These are phyloP conservation scores for Daldinia concentrica DNA, from an alignment of 495 filamentous ascomycete genomes.

Conservation along the genomic window DNA sequence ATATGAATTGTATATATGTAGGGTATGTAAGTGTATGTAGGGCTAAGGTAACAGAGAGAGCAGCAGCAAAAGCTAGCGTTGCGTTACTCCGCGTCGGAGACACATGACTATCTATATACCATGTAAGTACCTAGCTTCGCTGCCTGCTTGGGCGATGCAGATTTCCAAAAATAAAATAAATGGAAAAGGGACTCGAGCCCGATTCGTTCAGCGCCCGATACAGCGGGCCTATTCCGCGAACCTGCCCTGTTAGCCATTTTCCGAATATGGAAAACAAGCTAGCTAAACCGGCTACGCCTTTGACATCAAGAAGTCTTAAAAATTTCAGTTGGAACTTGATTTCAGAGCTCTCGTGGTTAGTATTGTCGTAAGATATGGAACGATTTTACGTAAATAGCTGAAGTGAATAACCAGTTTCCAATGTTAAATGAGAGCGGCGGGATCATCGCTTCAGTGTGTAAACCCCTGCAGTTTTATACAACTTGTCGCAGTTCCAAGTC, in stretches of 20 bases:
- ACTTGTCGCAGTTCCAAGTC: background rate
- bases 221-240: background rate
- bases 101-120: background rate
- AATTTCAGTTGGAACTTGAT: background rate
- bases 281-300: background rate
- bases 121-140: background rate
- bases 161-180: slow-evolving; percentile 4
- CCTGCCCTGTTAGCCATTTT: background rate
- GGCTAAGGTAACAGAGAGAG: slow-evolving; percentile 1
- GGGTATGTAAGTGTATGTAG: slow-evolving; percentile 1
- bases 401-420: background rate
- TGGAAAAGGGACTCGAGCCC: background rate
- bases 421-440: background rate
- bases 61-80: background rate
- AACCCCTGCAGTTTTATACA: slow-evolving; percentile 2
- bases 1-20: slow-evolving; percentile 1
- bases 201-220: background rate
- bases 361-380: background rate
- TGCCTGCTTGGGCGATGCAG: slow-evolving; percentile 1
- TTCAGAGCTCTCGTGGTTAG: background rate
- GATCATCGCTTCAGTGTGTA: background rate
- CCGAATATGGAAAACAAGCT: background rate
- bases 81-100: slow-evolving; percentile 2
- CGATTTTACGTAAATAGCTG: background rate
- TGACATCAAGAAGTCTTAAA: background rate